Conservation (phyloP, 2,329 filamentous ascomycete genomes). For the Lecanicillium sp. region DNA sequence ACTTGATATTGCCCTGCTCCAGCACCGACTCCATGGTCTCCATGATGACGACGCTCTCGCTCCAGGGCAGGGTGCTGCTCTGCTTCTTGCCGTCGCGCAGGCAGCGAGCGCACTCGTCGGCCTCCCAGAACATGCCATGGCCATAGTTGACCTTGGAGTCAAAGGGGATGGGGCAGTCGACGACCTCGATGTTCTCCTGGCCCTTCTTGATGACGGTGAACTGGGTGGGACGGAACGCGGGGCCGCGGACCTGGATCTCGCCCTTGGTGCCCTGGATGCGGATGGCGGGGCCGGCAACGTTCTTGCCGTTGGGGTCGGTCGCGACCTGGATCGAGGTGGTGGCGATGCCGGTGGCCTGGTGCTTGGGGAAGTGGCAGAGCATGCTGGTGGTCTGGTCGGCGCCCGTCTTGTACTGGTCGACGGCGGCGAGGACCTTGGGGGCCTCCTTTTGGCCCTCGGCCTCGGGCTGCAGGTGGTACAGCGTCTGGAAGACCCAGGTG, state of each 20-base stretch:
- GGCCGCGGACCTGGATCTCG: constrained; percentile 72
- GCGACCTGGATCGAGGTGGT: constrained; percentile 56
- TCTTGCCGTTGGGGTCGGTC: constrained; percentile 53
- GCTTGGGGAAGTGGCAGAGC: constrained; percentile 64
- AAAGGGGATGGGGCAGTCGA: constrained; percentile 45
- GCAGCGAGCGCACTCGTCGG: constrained; percentile 69
- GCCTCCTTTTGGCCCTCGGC: constrained; percentile 49
- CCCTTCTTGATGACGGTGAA: constrained; percentile 54
- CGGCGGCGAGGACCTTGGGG: constrained; percentile 60
- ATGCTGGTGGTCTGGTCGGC: constrained; percentile 74
- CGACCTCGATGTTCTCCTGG: constrained; percentile 38
- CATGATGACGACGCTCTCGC: constrained; percentile 82
- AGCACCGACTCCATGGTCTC: constrained; percentile 55
- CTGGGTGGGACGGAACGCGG: constrained; percentile 60
- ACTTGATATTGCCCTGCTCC: constrained; percentile 43
- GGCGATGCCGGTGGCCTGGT: constrained; percentile 64
- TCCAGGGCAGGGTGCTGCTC: constrained; percentile 60
- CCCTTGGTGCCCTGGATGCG: constrained; percentile 74
- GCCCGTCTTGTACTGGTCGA: constrained; percentile 67
- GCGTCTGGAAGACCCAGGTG: constrained; percentile 84
- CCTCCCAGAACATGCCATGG: constrained; percentile 86
- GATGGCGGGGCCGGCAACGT: constrained; percentile 57
- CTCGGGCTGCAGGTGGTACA: constrained; percentile 72
- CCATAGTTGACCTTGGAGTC: constrained; percentile 48
- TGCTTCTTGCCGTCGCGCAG: constrained; percentile 70